Evolutionary conservation across 2,329 filamentous ascomycete species (phyloP).

Genomic region (Alternaria sp.): DNA sequence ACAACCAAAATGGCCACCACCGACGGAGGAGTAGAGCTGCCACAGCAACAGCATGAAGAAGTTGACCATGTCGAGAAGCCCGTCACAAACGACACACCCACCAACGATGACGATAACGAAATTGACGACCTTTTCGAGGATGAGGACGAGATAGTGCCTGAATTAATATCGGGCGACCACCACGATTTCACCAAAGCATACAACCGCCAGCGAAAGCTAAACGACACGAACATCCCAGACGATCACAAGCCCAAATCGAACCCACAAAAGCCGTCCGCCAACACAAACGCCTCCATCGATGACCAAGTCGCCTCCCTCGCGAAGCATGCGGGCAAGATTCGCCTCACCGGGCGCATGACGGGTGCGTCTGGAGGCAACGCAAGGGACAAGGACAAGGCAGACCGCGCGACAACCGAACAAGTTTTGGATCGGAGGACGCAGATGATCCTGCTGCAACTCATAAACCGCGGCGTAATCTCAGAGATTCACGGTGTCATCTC

Average conservation of each 20-base stretch:
- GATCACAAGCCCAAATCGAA: slow-evolving; percentile 73
- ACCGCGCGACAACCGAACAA: slow-evolving; percentile 92
- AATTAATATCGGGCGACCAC: slow-evolving; percentile 64
- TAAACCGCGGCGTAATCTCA: slow-evolving; percentile 86
- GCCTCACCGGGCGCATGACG: slow-evolving; percentile 69
- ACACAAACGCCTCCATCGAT: slow-evolving; percentile 80
- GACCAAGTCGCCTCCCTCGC: slow-evolving; percentile 87
- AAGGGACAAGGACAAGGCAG: slow-evolving; percentile 80
- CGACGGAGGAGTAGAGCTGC: slow-evolving; percentile 7
- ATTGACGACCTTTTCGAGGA: slow-evolving; percentile 69
- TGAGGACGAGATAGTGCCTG: slow-evolving; percentile 60
- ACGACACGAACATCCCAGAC: slow-evolving; percentile 58
- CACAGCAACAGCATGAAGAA: slow-evolving; percentile 10
- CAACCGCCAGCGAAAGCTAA: slow-evolving; percentile 79
- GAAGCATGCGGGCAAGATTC: slow-evolving; percentile 84
- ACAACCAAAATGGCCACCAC: slow-evolving; percentile 22
- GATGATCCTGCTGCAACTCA: slow-evolving; percentile 95
- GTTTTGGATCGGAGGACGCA: slow-evolving; percentile 92
- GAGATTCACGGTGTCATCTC: slow-evolving; percentile 95
- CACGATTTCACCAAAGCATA: slow-evolving; percentile 83
- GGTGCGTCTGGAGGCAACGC: slow-evolving; percentile 55
- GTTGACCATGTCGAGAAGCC: slow-evolving; percentile 10
- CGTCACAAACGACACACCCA: slow-evolving; percentile 34
- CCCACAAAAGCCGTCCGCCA: slow-evolving; percentile 71
- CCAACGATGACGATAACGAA: slow-evolving; percentile 62